phyloP scores from a whole-genome alignment of 1,284 basidiomycete species.

The Melampsora americana region DNA sequence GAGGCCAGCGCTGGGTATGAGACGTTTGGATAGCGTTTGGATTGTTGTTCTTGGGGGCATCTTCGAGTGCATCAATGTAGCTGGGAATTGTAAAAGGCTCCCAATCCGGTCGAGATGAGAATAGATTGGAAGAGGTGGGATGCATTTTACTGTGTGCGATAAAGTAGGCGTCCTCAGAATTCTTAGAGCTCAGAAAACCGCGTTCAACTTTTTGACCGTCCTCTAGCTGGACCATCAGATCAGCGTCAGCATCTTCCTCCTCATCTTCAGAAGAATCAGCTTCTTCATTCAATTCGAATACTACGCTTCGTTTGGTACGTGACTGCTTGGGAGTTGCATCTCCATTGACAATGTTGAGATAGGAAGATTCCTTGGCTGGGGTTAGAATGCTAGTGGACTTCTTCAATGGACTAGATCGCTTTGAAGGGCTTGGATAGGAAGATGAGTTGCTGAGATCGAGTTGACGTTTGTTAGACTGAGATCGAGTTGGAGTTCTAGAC shows the following conservation, averaged over 20 bases:
- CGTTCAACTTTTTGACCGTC: not conserved
- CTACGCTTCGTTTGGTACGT: slow-evolving; percentile 9
- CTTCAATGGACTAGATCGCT: slow-evolving; percentile 6
- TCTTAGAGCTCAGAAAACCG: slow-evolving; percentile 10
- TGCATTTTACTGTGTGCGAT: slow-evolving; percentile 63
- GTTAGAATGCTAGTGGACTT: not conserved
- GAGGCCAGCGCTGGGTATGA: slow-evolving; percentile 59
- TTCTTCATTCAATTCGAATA: slow-evolving; percentile 1
- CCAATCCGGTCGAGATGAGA: slow-evolving; percentile 64
- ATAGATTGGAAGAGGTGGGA: slow-evolving; percentile 71
- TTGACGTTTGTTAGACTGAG: not conserved
- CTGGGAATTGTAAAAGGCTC: slow-evolving; percentile 57
- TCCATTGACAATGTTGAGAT: not conserved
- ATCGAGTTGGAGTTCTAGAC: not conserved
- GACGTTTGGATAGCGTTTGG: slow-evolving; percentile 61
- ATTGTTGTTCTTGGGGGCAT: slow-evolving; percentile 54
- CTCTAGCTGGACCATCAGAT: not conserved
- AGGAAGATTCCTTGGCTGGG: not conserved
- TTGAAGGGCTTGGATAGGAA: not conserved
- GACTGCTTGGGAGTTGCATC: not conserved
- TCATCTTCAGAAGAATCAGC: slow-evolving; percentile 1
- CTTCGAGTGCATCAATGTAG: slow-evolving; percentile 46
- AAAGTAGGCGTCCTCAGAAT: slow-evolving; percentile 77
- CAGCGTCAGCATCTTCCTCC: slow-evolving; percentile 20
- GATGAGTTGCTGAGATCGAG: not conserved